Base-by-base conservation (phyloP, 768 basidiomycete species). In the Hemileccinum rubropunctum region DNA sequence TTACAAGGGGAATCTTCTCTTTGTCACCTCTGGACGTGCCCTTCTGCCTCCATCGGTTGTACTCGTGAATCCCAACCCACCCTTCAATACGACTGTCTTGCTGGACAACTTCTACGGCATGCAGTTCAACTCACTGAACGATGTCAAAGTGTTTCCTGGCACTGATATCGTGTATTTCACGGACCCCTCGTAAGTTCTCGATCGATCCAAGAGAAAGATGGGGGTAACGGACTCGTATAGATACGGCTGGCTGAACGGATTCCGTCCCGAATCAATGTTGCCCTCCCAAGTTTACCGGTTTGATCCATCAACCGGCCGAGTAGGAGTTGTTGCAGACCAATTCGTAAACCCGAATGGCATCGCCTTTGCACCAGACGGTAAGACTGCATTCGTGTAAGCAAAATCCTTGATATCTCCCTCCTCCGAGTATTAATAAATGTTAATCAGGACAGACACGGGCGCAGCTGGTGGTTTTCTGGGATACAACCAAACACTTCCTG, bases 101-200 rank as follows among this genome's bases (percentile, higher is more conserved):
- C 65, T 91, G 52, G 86, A 91, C 67, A 91, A 90, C 69, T 88
- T 77, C 67, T 86, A 80, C 58, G 88, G 88, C 2, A 73, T 86
- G 3, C 88, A 89, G 56, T 92, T 90, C 70, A 90, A 87, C 67
- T 88, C 88, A 1, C 64, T 91, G 43, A 88, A 91, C 63, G 89
- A 93, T 55, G 74, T 86, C 51, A 89, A 87, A 58, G 71, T 89
- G 3, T 82, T 88, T 45, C 86, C 85, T 2, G 65, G 67, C 4
- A 84, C 77, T 53, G 81, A 82, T 33, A 79, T 79, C 34, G 57
- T 91, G 2, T 89, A 86, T 69, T 89, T 91, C 68, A 91, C 88
- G 0, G 88, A 92, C 59, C 73, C 75, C 14, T 71, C 73, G 80
- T 89, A 70, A 39, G 80, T 75, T 27, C 15, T 34, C 40, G 4